Evolutionary conservation across 805 yeast species (phyloP).

Genomic region (Candida pseudofarinosa): DNA sequence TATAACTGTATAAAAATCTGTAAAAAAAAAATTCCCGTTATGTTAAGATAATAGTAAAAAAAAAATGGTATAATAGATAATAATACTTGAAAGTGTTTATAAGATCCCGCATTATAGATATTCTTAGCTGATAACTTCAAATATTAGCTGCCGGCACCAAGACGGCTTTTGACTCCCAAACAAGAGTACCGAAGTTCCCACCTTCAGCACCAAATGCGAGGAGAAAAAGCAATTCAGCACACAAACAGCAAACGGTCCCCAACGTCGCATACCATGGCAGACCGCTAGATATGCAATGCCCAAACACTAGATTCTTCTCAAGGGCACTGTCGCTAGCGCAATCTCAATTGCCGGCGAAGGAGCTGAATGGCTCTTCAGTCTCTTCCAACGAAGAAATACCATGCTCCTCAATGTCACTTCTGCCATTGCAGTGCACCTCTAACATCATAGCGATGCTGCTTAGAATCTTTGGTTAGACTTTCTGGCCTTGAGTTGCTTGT

Average conservation of each 20-base stretch:
- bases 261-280: background rate
- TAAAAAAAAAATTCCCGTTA: slow-evolving; percentile 6
- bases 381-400: background rate
- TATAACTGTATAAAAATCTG: slow-evolving; percentile 2
- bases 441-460: slow-evolving; percentile 5
- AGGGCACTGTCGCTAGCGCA: background rate
- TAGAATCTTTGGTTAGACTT: slow-evolving; percentile 41
- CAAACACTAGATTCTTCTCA: background rate
- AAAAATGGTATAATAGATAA: slow-evolving; percentile 10
- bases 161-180: background rate
- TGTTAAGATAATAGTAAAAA: slow-evolving; percentile 1
- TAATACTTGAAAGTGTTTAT: slow-evolving; percentile 7
- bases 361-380: background rate
- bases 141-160: background rate
- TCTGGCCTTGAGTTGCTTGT: slow-evolving; percentile 40
- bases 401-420: background rate
- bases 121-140: background rate
- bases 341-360: background rate
- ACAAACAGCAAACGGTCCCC: background rate
- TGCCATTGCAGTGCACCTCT: background rate
- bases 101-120: background rate
- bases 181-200: background rate
- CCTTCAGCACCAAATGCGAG: background rate
- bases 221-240: no score
- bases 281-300: background rate